These are phyloP conservation scores for Pichia heedii DNA, from an alignment of 805 yeast species.

Conservation along the genomic window DNA sequence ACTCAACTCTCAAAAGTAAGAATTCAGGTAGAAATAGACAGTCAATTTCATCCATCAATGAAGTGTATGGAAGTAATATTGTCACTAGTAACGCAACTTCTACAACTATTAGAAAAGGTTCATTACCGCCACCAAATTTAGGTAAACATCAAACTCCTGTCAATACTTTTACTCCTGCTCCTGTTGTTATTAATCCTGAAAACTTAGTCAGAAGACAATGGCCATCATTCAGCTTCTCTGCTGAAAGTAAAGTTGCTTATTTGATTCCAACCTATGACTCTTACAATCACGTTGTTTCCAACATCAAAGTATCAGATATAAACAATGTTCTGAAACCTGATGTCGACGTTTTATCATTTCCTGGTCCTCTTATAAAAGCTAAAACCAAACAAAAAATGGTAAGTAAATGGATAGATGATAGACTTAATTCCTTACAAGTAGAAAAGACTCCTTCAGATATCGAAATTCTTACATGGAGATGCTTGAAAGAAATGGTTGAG, in stretches of 20 bases:
- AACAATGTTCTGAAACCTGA: slow-evolving; percentile 30
- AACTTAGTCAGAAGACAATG: slow-evolving; percentile 54
- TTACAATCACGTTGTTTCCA: slow-evolving; percentile 25
- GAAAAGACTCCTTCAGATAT: slow-evolving; percentile 4
- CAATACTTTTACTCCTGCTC: slow-evolving; percentile 24
- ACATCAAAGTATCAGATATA: slow-evolving; percentile 30
- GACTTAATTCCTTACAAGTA: slow-evolving; percentile 13
- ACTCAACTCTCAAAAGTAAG: background rate
- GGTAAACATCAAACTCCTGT: slow-evolving; percentile 8
- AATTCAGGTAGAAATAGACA: slow-evolving; percentile 1
- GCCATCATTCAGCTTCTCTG: slow-evolving; percentile 67
- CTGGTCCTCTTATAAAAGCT: slow-evolving; percentile 54
- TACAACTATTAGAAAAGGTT: slow-evolving; percentile 2
- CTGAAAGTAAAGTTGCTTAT: slow-evolving; percentile 35
- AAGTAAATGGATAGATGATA: slow-evolving; percentile 54
- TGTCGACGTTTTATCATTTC: slow-evolving; percentile 48
- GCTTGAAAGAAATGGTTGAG: slow-evolving; percentile 19
- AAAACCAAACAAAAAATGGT: slow-evolving; percentile 60
- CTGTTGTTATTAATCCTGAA: slow-evolving; percentile 40
- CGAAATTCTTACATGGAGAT: slow-evolving; percentile 23
- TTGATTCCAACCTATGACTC: slow-evolving; percentile 35
- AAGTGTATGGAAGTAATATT: slow-evolving; percentile 13
- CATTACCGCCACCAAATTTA: slow-evolving; percentile 8
- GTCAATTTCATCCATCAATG: slow-evolving; percentile 12
- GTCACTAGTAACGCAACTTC: slow-evolving; percentile 10